Evolutionary conservation across 2,329 filamentous ascomycete genomes (phyloP).

Genomic region (Xylaria multiplex): DNA sequence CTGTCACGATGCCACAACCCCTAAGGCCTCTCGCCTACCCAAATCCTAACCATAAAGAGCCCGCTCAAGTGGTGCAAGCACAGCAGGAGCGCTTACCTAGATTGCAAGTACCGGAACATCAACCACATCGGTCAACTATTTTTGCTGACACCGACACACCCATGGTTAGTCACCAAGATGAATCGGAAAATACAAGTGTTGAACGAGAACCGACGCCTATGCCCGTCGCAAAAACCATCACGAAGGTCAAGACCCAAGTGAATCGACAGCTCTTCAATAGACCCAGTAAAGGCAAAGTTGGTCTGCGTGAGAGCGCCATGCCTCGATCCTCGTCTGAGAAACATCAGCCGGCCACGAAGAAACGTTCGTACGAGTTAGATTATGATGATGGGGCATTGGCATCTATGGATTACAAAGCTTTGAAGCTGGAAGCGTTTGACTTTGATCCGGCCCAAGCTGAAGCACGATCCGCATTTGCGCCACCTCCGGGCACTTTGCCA

Average conservation of each 20-base stretch:
- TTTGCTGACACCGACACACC: slow-evolving; percentile 48
- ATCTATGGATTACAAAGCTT: slow-evolving; percentile 62
- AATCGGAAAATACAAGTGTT: slow-evolving; percentile 43
- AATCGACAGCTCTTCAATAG: slow-evolving; percentile 46
- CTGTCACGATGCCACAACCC: slow-evolving; percentile 37
- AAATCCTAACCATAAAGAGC: slow-evolving; percentile 38
- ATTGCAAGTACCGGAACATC: slow-evolving; percentile 39
- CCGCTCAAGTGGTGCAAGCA: slow-evolving; percentile 38
- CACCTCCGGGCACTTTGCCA: slow-evolving; percentile 54
- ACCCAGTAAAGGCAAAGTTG: slow-evolving; percentile 36
- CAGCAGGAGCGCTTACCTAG: slow-evolving; percentile 34
- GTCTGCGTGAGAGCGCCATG: slow-evolving; percentile 45
- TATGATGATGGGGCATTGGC: slow-evolving; percentile 67
- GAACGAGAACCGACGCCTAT: slow-evolving; percentile 46
- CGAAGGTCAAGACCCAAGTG: slow-evolving; percentile 43
- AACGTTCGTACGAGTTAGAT: slow-evolving; percentile 54
- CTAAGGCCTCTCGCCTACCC: slow-evolving; percentile 38
- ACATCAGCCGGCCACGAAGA: slow-evolving; percentile 41
- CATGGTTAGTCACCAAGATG: slow-evolving; percentile 44
- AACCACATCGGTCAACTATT: slow-evolving; percentile 44
- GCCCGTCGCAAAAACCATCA: slow-evolving; percentile 37
- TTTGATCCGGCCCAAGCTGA: slow-evolving; percentile 63
- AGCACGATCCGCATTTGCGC: slow-evolving; percentile 50
- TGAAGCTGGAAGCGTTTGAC: slow-evolving; percentile 65
- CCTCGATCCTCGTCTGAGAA: slow-evolving; percentile 43